Evolutionary conservation across 345 rosid genomes (phyloP), one percentile per base, ranked within the genome.

Genomic region (Gossypium longicalyx): DNA sequence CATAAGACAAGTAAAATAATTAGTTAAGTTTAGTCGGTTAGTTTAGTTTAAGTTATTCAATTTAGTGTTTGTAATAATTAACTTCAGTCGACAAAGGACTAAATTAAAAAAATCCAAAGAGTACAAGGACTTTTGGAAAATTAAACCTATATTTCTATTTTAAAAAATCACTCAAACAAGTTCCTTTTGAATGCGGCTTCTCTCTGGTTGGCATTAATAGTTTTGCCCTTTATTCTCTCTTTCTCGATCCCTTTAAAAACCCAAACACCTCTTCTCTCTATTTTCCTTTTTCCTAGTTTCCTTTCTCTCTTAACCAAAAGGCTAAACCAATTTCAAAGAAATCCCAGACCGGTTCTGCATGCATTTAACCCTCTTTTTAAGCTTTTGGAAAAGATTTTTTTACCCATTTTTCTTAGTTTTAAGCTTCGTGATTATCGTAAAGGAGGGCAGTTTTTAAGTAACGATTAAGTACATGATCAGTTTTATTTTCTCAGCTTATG

Each of bases 371-470:
- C 25, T 10, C 9, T 10, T 41, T 41, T 41, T 0, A 64, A n/a
- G 25, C 8, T 64, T 64, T 3, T 2, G 2, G 12, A n/a, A n/a
- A 41, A n/a, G 5, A 12, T 12, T 60, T 13, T 60, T 60, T 3
- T 0, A 0, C 3, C 41, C 41, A 34, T 60, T 60, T 43, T 67
- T 48, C 4, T 67, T 22, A 5, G 1, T 23, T 7, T 27, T 22
- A 23, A 67, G 41, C 71, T 67, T 67, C 56, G 71, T 67, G 71
- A 67, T 67, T 67, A 67, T 48, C 71, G 56, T 48, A 67, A n/a
- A n/a, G 6, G 58, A 23, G 54, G 43, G 41, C 41, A 67, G 71
- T 47, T 67, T 34, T 47, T 67, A 67, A 67, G 71, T 67, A 67
- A 67, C 71, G 71, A 29, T 67, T 53, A 67, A 52, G 61, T n/a